Evolutionary conservation across 345 rosid genomes (phyloP).

Genomic region (Salix suchowensis): DNA sequence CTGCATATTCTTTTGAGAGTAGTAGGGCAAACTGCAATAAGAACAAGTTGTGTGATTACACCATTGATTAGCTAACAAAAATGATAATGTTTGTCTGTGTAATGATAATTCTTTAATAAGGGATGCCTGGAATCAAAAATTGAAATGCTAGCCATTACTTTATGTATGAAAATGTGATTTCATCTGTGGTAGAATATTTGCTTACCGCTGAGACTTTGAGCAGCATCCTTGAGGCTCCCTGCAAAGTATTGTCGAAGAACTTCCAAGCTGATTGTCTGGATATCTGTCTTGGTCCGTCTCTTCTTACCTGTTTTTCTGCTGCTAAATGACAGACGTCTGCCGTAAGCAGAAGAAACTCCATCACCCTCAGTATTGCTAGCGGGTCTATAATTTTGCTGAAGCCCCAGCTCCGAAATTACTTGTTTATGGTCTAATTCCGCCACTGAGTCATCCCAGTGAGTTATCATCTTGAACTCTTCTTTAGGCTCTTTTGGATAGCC

Average conservation of each 20-base stretch:
- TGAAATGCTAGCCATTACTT: not conserved
- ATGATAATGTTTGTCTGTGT: not conserved
- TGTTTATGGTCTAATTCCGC: conserved; percentile 27
- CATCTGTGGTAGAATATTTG: conserved; percentile 13
- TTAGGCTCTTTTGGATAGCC: conserved; percentile 49
- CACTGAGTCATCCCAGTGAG: conserved; percentile 33
- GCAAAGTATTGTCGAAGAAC: conserved; percentile 85
- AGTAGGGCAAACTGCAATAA: conserved; percentile 85
- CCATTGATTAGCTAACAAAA: not conserved
- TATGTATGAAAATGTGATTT: conserved; percentile 10
- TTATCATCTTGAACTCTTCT: conserved; percentile 54
- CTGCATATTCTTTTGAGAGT: conserved; percentile 96
- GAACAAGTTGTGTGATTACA: conserved; percentile 17
- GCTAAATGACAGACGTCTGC: conserved; percentile 21
- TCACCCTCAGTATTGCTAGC: conserved; percentile 28
- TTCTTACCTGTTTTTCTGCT: conserved; percentile 52
- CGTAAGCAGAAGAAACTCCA: conserved; percentile 29
- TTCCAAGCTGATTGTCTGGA: conserved; percentile 69
- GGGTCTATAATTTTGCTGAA: conserved; percentile 30
- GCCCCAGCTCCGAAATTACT: conserved; percentile 32
- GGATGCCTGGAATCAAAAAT: not conserved
- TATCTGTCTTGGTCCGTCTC: conserved; percentile 74
- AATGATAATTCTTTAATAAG: not conserved
- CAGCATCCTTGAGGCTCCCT: conserved; percentile 97
- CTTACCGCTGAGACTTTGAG: conserved; percentile 89